phyloP scores from a whole-genome alignment of 2,329 filamentous ascomycete species.

The Reticulascus tulasneorum region DNA sequence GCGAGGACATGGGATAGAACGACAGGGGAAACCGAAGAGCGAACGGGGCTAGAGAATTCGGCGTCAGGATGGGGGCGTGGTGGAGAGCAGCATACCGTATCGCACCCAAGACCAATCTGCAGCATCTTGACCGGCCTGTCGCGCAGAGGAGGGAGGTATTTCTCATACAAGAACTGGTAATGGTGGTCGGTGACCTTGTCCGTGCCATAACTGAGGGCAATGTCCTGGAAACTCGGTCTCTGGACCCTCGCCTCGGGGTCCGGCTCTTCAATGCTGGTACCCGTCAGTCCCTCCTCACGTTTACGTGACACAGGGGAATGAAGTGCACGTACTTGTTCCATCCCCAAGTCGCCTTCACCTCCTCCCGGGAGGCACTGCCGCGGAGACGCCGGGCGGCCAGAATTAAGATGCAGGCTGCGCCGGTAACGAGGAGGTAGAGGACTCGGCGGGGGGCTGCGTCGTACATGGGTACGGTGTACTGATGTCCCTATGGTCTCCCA shows the following conservation, averaged over 20 bases:
- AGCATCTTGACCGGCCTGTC: conserved; percentile 32
- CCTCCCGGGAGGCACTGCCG: not conserved
- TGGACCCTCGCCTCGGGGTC: too few species aligned
- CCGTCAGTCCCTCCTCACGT: not conserved
- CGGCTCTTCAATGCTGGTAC: too few species aligned
- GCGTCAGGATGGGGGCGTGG: not conserved
- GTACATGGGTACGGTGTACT: too few species aligned
- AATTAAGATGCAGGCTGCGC: conserved; percentile 1
- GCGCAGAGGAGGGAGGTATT: conserved; percentile 28
- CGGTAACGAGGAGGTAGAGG: conserved; percentile 3
- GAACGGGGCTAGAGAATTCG: too few species aligned
- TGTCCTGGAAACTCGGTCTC: conserved; percentile 23
- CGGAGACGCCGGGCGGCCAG: not conserved
- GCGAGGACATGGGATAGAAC: too few species aligned
- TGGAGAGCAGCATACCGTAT: conserved; percentile 21
- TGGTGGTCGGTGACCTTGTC: conserved; percentile 34
- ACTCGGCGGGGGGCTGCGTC: too few species aligned
- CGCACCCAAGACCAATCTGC: conserved; percentile 37
- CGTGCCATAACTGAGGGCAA: conserved; percentile 31
- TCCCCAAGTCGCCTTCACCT: conserved; percentile 4
- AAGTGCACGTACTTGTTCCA: conserved; percentile 2
- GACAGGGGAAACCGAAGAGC: too few species aligned
- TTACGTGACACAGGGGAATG: not conserved
- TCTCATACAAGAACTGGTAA: conserved; percentile 37
- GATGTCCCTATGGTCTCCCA: too few species aligned